Evolutionary conservation across 331 rosid species (phyloP).

Genomic region (Acacia pycnantha): DNA sequence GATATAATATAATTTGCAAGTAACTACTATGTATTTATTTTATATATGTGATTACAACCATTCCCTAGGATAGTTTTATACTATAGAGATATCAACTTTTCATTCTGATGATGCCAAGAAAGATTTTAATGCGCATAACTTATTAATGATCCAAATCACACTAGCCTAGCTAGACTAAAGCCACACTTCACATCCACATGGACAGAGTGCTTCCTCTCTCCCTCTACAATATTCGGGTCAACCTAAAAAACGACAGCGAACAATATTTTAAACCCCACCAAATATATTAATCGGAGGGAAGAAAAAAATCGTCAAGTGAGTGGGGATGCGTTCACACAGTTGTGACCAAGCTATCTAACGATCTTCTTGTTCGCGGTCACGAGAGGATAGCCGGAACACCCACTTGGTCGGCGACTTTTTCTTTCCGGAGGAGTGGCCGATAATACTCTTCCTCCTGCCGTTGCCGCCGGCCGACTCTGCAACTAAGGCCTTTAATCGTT

Average conservation of each 20-base stretch:
- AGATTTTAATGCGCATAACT: conserved; percentile 14
- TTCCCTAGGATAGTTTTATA: background rate
- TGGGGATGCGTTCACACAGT: conserved; percentile 22
- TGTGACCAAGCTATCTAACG: conserved; percentile 55
- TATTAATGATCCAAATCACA: conserved; percentile 29
- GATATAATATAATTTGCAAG: background rate
- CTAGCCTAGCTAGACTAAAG: conserved; percentile 23
- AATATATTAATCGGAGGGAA: conserved; percentile 32
- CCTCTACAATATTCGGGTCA: conserved; percentile 31
- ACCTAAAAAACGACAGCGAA: background rate
- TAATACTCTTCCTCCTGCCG: background rate
- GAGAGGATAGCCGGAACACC: conserved; percentile 86
- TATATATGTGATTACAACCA: background rate
- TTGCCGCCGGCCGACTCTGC: conserved; percentile 26
- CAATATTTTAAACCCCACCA: conserved; percentile 25
- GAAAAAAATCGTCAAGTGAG: conserved; percentile 22
- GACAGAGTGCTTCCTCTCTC: conserved; percentile 61
- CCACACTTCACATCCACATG: conserved; percentile 67
- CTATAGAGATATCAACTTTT: background rate
- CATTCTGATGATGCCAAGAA: conserved; percentile 1
- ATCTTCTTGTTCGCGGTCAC: conserved; percentile 57
- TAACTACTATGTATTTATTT: background rate
- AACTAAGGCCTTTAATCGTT: conserved; percentile 62
- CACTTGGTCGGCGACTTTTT: conserved; percentile 68
- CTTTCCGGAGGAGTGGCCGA: conserved; percentile 22